Percentiles rank a stretch among this genome's conserved stretches.
Evolutionary conservation across 2,329 filamentous ascomycete species (phyloP).

Genomic region (Scortechinia acanthostroma): DNA sequence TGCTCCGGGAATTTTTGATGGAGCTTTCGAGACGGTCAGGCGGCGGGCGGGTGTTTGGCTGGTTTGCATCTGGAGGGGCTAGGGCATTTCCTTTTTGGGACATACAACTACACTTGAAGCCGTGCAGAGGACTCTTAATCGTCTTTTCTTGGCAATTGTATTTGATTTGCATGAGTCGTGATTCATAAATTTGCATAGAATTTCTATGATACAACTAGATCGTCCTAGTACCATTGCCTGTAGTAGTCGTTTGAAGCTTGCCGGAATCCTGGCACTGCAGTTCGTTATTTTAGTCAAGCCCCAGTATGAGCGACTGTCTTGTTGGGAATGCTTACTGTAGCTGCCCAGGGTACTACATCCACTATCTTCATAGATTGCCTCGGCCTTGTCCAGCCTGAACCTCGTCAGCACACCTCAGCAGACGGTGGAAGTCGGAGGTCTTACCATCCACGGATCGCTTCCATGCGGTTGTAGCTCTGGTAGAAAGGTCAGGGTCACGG

Average conservation of each 20-base stretch:
- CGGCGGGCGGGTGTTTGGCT: constrained; percentile 20
- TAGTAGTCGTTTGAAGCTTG: constrained; percentile 8
- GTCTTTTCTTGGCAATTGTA: too few relatives aligned
- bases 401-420: too few relatives aligned
- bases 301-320: constrained; percentile 7
- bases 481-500: constrained; percentile 5
- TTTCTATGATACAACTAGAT: too few relatives aligned
- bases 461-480: constrained; percentile 41
- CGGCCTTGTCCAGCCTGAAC: constrained; percentile 27
- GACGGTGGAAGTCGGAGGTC: too few relatives aligned
- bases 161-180: too few relatives aligned
- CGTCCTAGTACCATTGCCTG: too few relatives aligned
- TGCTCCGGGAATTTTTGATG: constrained; percentile 23
- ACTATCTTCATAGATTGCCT: constrained; percentile 22
- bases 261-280: constrained; percentile 12
- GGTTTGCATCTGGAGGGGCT: constrained; percentile 17
- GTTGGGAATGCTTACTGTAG: too few relatives aligned
- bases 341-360: neutral
- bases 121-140: constrained; percentile 4
- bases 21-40: constrained; percentile 16
- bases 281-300: constrained; percentile 3
- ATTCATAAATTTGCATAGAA: too few relatives aligned
- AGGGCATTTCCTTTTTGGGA: constrained; percentile 1
- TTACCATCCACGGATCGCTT: constrained; percentile 42
- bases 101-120: constrained; percentile 5